Percentiles rank a stretch among this genome's conserved stretches.
phyloP scores from a whole-genome alignment of 441 rosid species.

The Erodium texanum region DNA sequence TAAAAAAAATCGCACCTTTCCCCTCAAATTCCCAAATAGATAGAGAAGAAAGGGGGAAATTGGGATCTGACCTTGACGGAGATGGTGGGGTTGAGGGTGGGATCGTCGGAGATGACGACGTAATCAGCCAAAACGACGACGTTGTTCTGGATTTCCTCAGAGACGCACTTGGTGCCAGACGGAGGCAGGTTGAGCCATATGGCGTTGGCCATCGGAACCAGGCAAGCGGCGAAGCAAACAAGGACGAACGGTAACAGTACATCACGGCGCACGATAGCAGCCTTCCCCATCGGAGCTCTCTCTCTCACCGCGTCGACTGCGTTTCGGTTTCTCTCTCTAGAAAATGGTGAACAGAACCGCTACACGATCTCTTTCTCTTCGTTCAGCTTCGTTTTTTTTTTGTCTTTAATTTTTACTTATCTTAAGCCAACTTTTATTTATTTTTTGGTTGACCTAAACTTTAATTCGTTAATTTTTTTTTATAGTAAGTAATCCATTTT shows the following conservation, averaged over 20 bases:
- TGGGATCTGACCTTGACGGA: slow-evolving; percentile 50
- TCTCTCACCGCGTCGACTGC: background rate
- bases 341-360: no score
- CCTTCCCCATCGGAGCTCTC: slow-evolving; percentile 8
- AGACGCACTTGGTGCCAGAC: slow-evolving; percentile 74
- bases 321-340: no score
- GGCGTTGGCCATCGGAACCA: slow-evolving; percentile 29
- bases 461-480: no score
- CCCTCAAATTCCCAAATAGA: background rate
- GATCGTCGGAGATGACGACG: slow-evolving; percentile 63
- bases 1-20: background rate
- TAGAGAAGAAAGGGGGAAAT: background rate
- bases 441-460: no score
- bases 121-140: slow-evolving; percentile 74
- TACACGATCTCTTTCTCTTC: no score
- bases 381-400: no score
- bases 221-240: slow-evolving; percentile 12
- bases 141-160: slow-evolving; percentile 75
- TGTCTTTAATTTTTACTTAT: no score
- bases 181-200: slow-evolving; percentile 64
- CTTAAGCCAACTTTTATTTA: no score
- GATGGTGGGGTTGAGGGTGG: slow-evolving; percentile 42
- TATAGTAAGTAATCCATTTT: no score
- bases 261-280: slow-evolving; percentile 18
- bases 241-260: slow-evolving; percentile 5